Conservation (phyloP, 192 early-diverging fungal genomes). For the Podila verticillata region DNA sequence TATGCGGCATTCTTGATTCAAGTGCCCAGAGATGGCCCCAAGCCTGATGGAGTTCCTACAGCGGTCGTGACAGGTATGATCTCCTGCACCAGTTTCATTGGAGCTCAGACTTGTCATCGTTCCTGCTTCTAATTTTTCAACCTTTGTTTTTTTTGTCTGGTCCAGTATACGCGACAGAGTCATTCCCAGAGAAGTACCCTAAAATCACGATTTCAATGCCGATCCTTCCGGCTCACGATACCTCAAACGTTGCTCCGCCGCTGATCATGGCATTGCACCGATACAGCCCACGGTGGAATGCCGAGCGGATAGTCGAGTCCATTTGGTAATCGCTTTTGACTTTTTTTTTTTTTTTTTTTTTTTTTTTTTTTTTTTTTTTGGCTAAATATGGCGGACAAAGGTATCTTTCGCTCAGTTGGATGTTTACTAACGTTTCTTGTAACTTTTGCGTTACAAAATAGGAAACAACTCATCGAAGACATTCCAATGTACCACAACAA, state of each 20-base stretch:
- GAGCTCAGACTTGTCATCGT: neutral
- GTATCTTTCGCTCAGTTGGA: no score
- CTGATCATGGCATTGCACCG: conserved; percentile 16
- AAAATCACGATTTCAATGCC: conserved; percentile 27
- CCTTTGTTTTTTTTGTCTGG: neutral
- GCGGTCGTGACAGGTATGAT: conserved; percentile 30
- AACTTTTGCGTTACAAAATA: neutral
- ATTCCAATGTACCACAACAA: conserved; percentile 2
- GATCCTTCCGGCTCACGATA: conserved; percentile 4
- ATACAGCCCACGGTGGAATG: conserved; percentile 42
- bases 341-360: neutral
- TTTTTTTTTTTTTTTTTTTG: no score
- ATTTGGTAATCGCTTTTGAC: conserved; percentile 18
- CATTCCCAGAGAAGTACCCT: conserved; percentile 30
- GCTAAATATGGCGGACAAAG: no score
- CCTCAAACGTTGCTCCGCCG: conserved; percentile 4
- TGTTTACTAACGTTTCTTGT: no score
- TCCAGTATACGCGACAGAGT: conserved; percentile 29
- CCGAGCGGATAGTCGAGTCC: conserved; percentile 19
- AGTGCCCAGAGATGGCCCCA: conserved; percentile 2
- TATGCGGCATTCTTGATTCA: conserved; percentile 24
- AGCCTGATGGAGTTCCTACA: neutral
- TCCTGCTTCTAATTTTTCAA: neutral
- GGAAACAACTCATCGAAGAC: neutral
- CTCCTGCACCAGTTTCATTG: neutral